These are phyloP conservation scores for Calocybe gangraenosa DNA, from an alignment of 768 basidiomycete species.

Conservation along the genomic window DNA sequence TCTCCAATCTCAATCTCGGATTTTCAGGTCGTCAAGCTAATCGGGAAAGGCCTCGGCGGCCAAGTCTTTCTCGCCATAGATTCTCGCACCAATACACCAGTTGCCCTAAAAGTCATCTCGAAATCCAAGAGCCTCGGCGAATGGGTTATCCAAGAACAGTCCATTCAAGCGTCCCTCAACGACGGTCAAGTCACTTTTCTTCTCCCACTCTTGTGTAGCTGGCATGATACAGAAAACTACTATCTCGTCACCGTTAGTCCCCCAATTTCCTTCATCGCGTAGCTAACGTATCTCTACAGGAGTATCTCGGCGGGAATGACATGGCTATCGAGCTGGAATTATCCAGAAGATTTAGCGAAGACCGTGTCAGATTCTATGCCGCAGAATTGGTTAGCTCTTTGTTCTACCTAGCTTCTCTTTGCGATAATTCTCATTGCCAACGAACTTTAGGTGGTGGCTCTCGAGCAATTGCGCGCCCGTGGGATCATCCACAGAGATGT, in stretches of 20 bases:
- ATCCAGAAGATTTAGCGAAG: neutral
- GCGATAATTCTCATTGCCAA: no score
- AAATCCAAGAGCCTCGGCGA: neutral
- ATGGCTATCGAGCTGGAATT: neutral
- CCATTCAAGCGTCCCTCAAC: neutral
- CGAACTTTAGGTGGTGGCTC: conserved; percentile 38
- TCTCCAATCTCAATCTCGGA: neutral
- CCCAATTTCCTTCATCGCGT: neutral
- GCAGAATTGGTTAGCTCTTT: conserved; percentile 7
- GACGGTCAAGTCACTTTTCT: neutral
- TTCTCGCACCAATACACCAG: neutral
- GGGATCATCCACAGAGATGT: conserved; percentile 11
- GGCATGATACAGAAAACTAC: conserved; percentile 8
- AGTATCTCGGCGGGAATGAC: conserved; percentile 5
- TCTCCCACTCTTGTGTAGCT: conserved; percentile 4
- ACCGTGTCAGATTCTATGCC: neutral
- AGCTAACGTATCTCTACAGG: conserved; percentile 3
- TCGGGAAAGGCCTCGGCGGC: conserved; percentile 3
- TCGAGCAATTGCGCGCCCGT: conserved; percentile 2
- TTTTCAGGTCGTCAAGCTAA: conserved; percentile 2
- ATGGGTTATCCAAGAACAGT: neutral
- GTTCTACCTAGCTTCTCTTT: neutral
- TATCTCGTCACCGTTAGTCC: conserved; percentile 11
- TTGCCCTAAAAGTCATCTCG: conserved; percentile 8
- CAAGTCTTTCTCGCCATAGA: conserved; percentile 5